phyloP scores from a whole-genome alignment of 176 grass and related monocot genomes.

The Aegilops umbellulata region DNA sequence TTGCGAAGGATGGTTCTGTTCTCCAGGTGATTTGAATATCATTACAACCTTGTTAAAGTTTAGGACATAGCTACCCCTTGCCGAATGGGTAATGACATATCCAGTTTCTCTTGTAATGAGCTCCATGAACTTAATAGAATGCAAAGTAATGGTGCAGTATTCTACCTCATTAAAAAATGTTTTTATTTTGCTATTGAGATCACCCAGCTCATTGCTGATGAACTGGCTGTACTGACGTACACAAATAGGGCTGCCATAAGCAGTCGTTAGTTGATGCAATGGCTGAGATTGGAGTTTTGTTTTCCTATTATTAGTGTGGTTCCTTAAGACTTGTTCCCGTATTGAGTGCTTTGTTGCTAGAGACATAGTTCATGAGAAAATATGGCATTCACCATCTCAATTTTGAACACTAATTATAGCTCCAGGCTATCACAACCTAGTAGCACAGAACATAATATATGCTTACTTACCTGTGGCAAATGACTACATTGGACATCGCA shows the following conservation, averaged over 20 bases:
- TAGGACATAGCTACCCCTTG: not conserved
- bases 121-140: conserved; percentile 5
- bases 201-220: not conserved
- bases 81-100: conserved; percentile 13
- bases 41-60: conserved; percentile 20
- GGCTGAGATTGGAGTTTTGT: not conserved
- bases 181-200: not conserved
- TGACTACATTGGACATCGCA: not conserved
- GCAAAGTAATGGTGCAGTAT: conserved; percentile 8
- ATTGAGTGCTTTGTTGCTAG: not conserved
- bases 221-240: not conserved
- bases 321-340: conserved; percentile 8
- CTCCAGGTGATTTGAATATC: conserved; percentile 59
- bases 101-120: conserved; percentile 4
- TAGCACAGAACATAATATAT: not conserved
- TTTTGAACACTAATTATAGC: not conserved
- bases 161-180: conserved; percentile 16
- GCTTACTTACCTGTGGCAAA: not conserved
- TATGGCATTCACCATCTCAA: not conserved
- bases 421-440: not conserved
- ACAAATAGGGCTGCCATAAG: conserved; percentile 1
- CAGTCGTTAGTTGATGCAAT: not conserved
- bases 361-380: not conserved
- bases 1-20: conserved; percentile 97
- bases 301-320: not conserved